Base-by-base conservation (phyloP, 306 rosid species). In the Corylus avellana region DNA sequence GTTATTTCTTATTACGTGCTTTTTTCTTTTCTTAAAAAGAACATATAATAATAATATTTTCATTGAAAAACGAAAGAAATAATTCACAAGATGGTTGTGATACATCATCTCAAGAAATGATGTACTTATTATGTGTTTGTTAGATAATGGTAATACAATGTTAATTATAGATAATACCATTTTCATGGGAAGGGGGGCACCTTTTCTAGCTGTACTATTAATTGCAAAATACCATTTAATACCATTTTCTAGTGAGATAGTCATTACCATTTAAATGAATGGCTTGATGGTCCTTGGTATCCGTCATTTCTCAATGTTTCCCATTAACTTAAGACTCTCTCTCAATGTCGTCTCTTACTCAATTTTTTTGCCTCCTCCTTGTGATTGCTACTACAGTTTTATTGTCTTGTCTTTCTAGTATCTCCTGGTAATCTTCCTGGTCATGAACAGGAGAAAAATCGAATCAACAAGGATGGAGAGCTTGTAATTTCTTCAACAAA, bases 401-500 rank as follows among this genome's bases (percentile, higher is more conserved):
- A 68, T 49, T 42, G 77, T 76, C 76, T 68, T 58, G 16, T 69
- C 48, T 80, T 80, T 64, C 67, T 57, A 47, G 32, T 39, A 68
- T 75, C 35, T 53, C 79, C 75, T 58, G 56, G 7, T 50, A 56
- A 76, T 77, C 48, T 80, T 46, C 61, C 73, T 79, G 78, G 76
- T 84, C 57, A 70, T 85, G 75, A 35, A 73, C 87, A 92, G 98
- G 98, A 94, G 87, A 94, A 94, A 84, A 94, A 94, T 77, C 95
- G 97, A 18, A 91, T 94, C 68, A 91, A 92, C 88, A 91, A 88
- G 87, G 98, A 94, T 67, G 97, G 97, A 75, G 98, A 94, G 76
- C 98, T 92, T 58, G 98, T 94, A 84, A 90, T 94, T 78, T 91
- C 98, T 68, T 94, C 97, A 55, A 94, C 98, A 37, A 94, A 84